Percentiles rank a stretch among this genome's conserved stretches.
phyloP scores from a whole-genome alignment of 805 yeast genomes.

The Vanderwaltozyma polyspora region DNA sequence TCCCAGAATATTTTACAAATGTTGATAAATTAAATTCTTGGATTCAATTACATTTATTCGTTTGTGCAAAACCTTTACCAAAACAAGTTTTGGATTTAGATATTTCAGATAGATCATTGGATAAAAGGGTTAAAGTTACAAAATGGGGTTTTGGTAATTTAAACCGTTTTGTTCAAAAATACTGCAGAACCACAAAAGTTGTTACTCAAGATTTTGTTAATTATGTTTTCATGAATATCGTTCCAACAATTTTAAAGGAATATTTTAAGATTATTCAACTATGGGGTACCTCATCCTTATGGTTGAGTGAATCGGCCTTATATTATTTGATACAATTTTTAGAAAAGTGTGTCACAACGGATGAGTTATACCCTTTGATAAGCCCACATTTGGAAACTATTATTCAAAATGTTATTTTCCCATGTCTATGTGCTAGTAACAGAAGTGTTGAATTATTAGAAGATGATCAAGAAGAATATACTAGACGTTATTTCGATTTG shows the following conservation, averaged over 20 bases:
- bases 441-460: constrained; percentile 62
- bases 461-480: constrained; percentile 73
- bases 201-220: constrained; percentile 41
- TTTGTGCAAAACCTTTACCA: constrained; percentile 47
- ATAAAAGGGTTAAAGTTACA: constrained; percentile 53
- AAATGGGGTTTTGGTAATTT: constrained; percentile 87
- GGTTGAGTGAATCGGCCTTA: constrained; percentile 59
- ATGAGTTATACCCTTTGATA: constrained; percentile 50
- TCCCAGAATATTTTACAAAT: constrained; percentile 41
- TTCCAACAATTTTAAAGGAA: constrained; percentile 60
- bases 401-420: constrained; percentile 60
- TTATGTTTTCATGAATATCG: constrained; percentile 43
- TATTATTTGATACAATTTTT: constrained; percentile 57
- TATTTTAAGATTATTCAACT: constrained; percentile 39
- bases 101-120: constrained; percentile 36
- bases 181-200: constrained; percentile 35
- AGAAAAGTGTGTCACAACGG: constrained; percentile 46
- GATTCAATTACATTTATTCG: constrained; percentile 55
- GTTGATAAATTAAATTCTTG: constrained; percentile 37
- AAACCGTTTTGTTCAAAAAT: constrained; percentile 57
- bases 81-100: constrained; percentile 37
- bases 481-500: constrained; percentile 59
- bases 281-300: constrained; percentile 32
- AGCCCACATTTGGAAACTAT: constrained; percentile 56
- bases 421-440: constrained; percentile 58